Conservation (phyloP, 2,329 filamentous ascomycete species). For the Cyphellophora europaea region DNA sequence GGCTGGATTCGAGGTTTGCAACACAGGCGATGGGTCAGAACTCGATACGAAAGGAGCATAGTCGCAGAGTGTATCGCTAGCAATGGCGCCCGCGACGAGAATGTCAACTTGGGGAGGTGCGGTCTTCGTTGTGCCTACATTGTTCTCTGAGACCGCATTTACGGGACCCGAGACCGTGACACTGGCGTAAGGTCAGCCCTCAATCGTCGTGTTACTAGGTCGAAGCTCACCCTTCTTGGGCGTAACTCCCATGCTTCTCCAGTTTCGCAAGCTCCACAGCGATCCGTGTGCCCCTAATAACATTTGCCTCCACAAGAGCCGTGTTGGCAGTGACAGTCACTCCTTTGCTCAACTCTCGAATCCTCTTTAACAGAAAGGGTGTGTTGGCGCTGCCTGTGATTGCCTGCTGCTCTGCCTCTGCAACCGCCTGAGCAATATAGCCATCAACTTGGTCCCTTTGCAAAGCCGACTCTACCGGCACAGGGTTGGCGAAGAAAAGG, state of each 20-base stretch:
- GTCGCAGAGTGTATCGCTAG: conserved; percentile 80
- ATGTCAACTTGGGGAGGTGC: conserved; percentile 50
- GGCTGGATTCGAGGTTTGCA: conserved; percentile 80
- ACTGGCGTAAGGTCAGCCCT: too few relatives aligned
- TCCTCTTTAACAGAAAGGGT: conserved; percentile 69
- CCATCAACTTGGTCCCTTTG: conserved; percentile 60
- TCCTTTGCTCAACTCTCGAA: conserved; percentile 67
- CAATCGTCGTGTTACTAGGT: too few relatives aligned
- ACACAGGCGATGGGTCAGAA: conserved; percentile 25
- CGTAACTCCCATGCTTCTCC: conserved; percentile 34
- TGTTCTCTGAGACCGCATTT: too few relatives aligned
- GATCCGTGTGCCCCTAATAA: conserved; percentile 54
- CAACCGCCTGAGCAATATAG: conserved; percentile 59
- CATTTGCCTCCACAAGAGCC: conserved; percentile 58
- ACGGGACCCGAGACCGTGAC: too few relatives aligned
- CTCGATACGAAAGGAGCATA: conserved; percentile 44
- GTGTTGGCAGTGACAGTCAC: conserved; percentile 67
- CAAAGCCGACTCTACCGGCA: conserved; percentile 62
- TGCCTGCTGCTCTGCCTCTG: conserved; percentile 55
- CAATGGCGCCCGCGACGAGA: conserved; percentile 80
- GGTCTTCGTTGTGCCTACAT: too few relatives aligned
- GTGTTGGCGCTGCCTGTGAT: conserved; percentile 70
- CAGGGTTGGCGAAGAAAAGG: conserved; percentile 80
- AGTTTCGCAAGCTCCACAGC: conserved; percentile 53
- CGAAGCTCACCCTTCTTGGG: too few relatives aligned